Conservation (phyloP, 2,329 filamentous ascomycete species). For the Nemania serpens region DNA sequence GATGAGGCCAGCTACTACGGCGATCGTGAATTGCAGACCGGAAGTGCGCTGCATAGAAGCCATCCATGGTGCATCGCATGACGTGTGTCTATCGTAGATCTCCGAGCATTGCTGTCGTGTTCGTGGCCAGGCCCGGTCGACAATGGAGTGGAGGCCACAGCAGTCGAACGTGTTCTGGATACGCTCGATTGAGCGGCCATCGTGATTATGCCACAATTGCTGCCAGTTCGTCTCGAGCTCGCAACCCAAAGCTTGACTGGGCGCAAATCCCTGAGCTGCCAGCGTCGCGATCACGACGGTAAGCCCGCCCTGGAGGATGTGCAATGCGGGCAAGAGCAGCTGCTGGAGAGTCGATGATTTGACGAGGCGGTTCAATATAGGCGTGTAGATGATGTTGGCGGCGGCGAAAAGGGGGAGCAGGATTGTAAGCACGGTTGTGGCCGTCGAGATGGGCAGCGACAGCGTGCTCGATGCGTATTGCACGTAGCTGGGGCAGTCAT, state of each 20-base stretch:
- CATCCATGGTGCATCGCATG: constrained; percentile 63
- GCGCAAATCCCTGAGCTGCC: constrained; percentile 40
- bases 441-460: constrained; percentile 39
- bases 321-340: constrained; percentile 44
- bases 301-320: constrained; percentile 49
- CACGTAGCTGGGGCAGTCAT: constrained; percentile 32
- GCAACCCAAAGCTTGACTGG: constrained; percentile 51
- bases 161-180: constrained; percentile 71
- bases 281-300: constrained; percentile 52
- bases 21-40: constrained; percentile 59
- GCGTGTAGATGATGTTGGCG: constrained; percentile 36
- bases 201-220: constrained; percentile 55
- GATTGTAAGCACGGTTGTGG: constrained; percentile 37
- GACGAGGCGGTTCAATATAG: constrained; percentile 22
- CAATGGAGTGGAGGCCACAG: constrained; percentile 64
- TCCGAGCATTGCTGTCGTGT: constrained; percentile 46
- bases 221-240: constrained; percentile 62
- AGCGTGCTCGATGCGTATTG: constrained; percentile 38
- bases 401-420: constrained; percentile 38
- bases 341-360: constrained; percentile 17
- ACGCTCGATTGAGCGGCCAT: constrained; percentile 53
- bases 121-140: constrained; percentile 64
- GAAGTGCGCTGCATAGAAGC: constrained; percentile 57
- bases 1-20: constrained; percentile 56
- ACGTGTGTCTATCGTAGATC: constrained; percentile 49